These are phyloP conservation scores for Colletotrichum sansevieriae DNA, from an alignment of 2,329 filamentous ascomycete species.

Conservation along the genomic window DNA sequence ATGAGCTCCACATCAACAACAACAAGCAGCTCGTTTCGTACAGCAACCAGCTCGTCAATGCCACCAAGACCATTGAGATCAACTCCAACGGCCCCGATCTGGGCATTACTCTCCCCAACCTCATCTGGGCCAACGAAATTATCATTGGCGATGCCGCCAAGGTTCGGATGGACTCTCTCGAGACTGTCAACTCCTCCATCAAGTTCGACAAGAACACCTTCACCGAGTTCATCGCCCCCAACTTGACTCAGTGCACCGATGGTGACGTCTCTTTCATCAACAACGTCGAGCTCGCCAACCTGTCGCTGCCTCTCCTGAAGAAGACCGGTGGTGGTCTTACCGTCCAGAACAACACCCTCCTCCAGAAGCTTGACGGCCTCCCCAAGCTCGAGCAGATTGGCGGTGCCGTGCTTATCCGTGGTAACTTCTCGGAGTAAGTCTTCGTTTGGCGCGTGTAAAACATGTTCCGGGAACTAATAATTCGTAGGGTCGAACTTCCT, in stretches of 20 bases:
- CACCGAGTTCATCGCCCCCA: slow-evolving; percentile 70
- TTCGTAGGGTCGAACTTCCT: slow-evolving; percentile 76
- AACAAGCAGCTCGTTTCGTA: slow-evolving; percentile 84
- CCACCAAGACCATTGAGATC: slow-evolving; percentile 78
- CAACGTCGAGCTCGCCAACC: slow-evolving; percentile 76
- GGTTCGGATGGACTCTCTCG: slow-evolving; percentile 80
- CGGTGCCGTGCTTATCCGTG: slow-evolving; percentile 87
- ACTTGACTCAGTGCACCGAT: slow-evolving; percentile 76
- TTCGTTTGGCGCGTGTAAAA: not conserved
- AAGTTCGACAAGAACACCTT: slow-evolving; percentile 88
- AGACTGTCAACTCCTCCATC: slow-evolving; percentile 80
- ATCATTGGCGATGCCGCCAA: slow-evolving; percentile 80
- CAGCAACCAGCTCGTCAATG: slow-evolving; percentile 81
- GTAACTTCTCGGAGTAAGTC: slow-evolving; percentile 75
- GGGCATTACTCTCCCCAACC: slow-evolving; percentile 80
- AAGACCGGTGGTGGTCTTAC: slow-evolving; percentile 83
- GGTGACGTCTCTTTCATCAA: slow-evolving; percentile 73
- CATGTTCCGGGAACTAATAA: not conserved
- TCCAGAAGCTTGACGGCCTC: slow-evolving; percentile 76
- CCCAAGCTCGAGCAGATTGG: slow-evolving; percentile 75
- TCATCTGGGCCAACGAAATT: slow-evolving; percentile 68
- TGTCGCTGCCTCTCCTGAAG: slow-evolving; percentile 78
- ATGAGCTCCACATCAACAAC: slow-evolving; percentile 87
- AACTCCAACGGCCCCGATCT: slow-evolving; percentile 84
- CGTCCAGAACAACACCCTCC: slow-evolving; percentile 89